phyloP scores from a whole-genome alignment of 2,329 filamentous ascomycete species.

The Venturia aucupariae region DNA sequence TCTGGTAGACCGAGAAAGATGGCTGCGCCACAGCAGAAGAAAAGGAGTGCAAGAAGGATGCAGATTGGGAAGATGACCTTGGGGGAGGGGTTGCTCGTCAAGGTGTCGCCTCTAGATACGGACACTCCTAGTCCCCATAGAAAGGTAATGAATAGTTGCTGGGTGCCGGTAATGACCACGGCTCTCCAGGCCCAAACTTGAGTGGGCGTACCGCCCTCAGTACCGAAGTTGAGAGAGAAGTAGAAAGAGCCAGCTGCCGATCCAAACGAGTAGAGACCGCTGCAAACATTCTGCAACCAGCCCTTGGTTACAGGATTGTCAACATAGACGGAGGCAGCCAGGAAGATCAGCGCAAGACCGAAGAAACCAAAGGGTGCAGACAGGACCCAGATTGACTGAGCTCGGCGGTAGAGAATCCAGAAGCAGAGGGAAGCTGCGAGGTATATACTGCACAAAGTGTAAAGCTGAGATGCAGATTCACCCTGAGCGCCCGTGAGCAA shows the following conservation, averaged over 20 bases:
- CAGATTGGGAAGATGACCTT: slow-evolving; percentile 13
- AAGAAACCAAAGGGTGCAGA: slow-evolving; percentile 55
- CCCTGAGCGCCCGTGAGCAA: slow-evolving; percentile 56
- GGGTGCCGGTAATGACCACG: slow-evolving; percentile 56
- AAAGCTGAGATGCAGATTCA: slow-evolving; percentile 49
- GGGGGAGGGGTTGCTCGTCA: neutral
- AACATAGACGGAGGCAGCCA: slow-evolving; percentile 53
- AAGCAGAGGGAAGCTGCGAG: slow-evolving; percentile 49
- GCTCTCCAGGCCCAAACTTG: slow-evolving; percentile 58
- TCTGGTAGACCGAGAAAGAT: slow-evolving; percentile 53
- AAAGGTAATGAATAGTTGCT: slow-evolving; percentile 55
- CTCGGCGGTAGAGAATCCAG: slow-evolving; percentile 53
- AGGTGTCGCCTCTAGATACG: slow-evolving; percentile 29
- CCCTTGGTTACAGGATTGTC: slow-evolving; percentile 30
- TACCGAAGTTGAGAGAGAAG: slow-evolving; percentile 59
- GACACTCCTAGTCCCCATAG: slow-evolving; percentile 59
- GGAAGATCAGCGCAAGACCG: slow-evolving; percentile 51
- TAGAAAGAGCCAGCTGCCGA: slow-evolving; percentile 55
- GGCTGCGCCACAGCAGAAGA: slow-evolving; percentile 48
- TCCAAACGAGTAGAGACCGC: slow-evolving; percentile 52
- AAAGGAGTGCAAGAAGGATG: slow-evolving; percentile 46
- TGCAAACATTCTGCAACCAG: slow-evolving; percentile 53
- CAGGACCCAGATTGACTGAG: slow-evolving; percentile 48
- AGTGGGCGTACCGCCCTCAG: slow-evolving; percentile 52
- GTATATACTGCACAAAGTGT: slow-evolving; percentile 52